These are phyloP conservation scores for Closterium sp. DNA, from an alignment of 139 green algal species.

Conservation along the genomic window DNA sequence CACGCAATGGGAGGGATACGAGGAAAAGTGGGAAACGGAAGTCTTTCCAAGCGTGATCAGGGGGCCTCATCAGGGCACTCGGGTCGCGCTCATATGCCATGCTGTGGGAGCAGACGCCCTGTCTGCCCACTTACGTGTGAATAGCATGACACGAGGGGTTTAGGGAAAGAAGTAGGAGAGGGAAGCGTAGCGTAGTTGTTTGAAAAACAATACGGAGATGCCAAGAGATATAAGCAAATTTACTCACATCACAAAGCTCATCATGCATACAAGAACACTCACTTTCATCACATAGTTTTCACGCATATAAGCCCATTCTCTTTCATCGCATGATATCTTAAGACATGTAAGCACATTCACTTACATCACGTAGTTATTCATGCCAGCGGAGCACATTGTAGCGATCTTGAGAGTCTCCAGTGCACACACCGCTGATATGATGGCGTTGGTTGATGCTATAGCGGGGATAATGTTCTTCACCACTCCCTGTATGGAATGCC, in stretches of 20 bases:
- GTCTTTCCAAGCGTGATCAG: too few species aligned
- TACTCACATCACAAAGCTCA: too few species aligned
- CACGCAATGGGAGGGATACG: neutral
- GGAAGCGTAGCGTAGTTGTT: too few species aligned
- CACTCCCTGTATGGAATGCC: conserved; percentile 66
- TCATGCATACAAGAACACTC: too few species aligned
- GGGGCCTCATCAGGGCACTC: too few species aligned
- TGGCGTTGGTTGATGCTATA: conserved; percentile 98
- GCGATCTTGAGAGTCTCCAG: conserved; percentile 94
- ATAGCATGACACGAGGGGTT: too few species aligned
- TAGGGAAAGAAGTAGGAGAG: too few species aligned
- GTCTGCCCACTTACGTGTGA: conserved; percentile 69
- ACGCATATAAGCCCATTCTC: too few species aligned
- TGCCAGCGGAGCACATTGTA: conserved; percentile 72
- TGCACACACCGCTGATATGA: conserved; percentile 85
- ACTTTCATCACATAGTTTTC: too few species aligned
- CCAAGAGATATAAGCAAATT: too few species aligned
- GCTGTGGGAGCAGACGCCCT: conserved; percentile 89
- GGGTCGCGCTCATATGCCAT: conserved; percentile 84
- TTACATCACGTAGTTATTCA: conserved; percentile 98
- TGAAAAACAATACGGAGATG: too few species aligned
- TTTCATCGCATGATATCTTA: too few species aligned
- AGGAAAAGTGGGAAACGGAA: neutral
- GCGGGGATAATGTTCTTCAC: conserved; percentile 99
- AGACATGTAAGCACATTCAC: conserved; percentile 34